A percentile compares a stretch with the other conserved stretches of the same genome.
Evolutionary conservation across 805 yeast species (phyloP).

Genomic region (Metschnikowia bowlesiae): DNA sequence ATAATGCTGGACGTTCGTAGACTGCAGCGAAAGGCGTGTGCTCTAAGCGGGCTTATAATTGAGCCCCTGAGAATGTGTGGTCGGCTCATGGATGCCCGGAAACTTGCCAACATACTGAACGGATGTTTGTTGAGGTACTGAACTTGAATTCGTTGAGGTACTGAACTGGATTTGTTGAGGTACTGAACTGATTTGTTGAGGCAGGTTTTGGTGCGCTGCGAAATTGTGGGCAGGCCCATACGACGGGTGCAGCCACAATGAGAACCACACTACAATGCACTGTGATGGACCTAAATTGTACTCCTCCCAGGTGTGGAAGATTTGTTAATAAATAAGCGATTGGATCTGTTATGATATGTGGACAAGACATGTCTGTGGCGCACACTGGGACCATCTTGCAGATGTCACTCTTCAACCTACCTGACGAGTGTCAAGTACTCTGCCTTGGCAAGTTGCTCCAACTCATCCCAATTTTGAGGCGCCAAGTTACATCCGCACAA

Average conservation of each 20-base stretch:
- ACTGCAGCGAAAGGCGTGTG: not conserved
- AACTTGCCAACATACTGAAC: not conserved
- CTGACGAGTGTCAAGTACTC: not conserved
- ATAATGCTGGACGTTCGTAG: conserved; percentile 2
- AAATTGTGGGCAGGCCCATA: not conserved
- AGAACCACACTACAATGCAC: not conserved
- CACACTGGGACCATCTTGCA: too few species aligned
- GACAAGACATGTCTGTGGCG: too few species aligned
- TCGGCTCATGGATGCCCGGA: not conserved
- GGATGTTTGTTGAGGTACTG: too few species aligned
- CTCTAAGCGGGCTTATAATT: not conserved
- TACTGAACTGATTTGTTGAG: not conserved
- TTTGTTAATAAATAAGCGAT: not conserved
- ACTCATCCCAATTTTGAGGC: conserved; percentile 5
- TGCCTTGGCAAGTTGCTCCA: conserved; percentile 1
- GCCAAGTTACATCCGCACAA: conserved; percentile 8
- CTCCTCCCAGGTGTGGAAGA: not conserved
- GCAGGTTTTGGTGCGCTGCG: conserved; percentile 2
- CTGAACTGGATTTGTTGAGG: too few species aligned
- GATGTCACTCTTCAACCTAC: not conserved
- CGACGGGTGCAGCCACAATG: not conserved
- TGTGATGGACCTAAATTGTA: not conserved
- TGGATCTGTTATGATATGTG: too few species aligned
- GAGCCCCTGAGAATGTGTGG: not conserved
- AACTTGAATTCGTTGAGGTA: too few species aligned